These are phyloP conservation scores for Rhynchospora tenuis DNA, from an alignment of 176 grass and related monocot species.

Conservation along the genomic window DNA sequence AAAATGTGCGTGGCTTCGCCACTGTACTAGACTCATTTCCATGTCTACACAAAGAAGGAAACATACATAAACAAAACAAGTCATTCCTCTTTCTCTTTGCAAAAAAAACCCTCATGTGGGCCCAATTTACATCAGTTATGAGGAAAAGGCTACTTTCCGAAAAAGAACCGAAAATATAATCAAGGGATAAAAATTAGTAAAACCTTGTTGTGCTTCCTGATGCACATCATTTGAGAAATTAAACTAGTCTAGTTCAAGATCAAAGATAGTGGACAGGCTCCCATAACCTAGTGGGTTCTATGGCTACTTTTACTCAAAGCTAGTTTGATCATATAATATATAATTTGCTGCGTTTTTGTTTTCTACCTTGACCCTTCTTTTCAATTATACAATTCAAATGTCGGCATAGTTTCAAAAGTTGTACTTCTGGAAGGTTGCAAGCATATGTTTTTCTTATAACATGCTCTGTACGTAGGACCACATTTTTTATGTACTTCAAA, in stretches of 20 bases:
- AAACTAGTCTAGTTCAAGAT: not conserved
- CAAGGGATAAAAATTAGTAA: not conserved
- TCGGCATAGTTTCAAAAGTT: conserved; percentile 3
- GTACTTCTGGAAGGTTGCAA: not conserved
- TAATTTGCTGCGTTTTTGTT: not conserved
- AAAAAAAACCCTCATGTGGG: not conserved
- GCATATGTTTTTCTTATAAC: not conserved
- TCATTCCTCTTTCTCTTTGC: not conserved
- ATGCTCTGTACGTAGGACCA: not conserved
- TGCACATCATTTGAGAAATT: conserved; percentile 6
- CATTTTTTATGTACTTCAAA: not conserved
- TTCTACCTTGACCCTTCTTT: not conserved
- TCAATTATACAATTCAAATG: conserved; percentile 1
- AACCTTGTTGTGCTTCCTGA: not conserved
- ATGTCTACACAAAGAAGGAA: not conserved
- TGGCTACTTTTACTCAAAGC: not conserved
- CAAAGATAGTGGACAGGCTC: not conserved
- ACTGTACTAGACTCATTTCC: not conserved
- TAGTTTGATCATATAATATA: not conserved
- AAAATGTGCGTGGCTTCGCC: no score
- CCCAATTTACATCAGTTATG: not conserved
- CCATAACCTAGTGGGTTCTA: not conserved
- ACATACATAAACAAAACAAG: not conserved
- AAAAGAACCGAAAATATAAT: not conserved
- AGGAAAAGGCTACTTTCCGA: not conserved